phyloP scores from a whole-genome alignment of 2,329 filamentous ascomycete genomes.

The Arthrobotrys conoides region DNA sequence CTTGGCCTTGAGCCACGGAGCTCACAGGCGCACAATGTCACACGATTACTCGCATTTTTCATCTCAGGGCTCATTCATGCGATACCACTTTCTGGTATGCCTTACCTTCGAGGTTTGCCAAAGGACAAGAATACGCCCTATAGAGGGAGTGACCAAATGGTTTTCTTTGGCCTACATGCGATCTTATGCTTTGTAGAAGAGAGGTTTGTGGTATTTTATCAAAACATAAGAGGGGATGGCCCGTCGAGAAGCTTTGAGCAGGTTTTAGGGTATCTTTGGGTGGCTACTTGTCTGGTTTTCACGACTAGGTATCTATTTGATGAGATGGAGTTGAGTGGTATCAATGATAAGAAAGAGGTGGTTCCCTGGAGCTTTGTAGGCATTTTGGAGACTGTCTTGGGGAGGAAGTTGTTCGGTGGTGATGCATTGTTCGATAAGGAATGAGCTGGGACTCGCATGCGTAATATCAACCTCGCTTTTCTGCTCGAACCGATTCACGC shows the following conservation, averaged over 20 bases:
- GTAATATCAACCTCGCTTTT: not conserved
- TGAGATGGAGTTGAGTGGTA: constrained; percentile 23
- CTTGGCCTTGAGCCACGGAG: not conserved
- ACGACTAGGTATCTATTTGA: constrained; percentile 22
- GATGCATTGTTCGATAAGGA: not conserved
- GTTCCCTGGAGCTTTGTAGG: constrained; percentile 18
- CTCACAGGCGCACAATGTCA: not conserved
- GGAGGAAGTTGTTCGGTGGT: constrained; percentile 3
- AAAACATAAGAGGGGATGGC: not conserved
- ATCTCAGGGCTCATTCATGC: constrained; percentile 23
- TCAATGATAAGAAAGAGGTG: constrained; percentile 26
- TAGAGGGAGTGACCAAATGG: constrained; percentile 18
- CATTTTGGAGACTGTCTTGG: not conserved
- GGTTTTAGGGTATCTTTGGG: constrained; percentile 9
- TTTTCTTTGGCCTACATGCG: constrained; percentile 18
- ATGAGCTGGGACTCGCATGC: too few relatives aligned
- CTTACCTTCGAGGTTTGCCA: not conserved
- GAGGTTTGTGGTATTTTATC: constrained; percentile 1
- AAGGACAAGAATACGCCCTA: constrained; percentile 27
- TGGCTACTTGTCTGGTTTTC: constrained; percentile 7
- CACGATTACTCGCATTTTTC: constrained; percentile 10
- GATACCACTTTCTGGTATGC: constrained; percentile 2
- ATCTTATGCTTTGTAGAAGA: constrained; percentile 14
- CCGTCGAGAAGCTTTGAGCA: not conserved
- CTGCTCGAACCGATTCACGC: not conserved